These are phyloP conservation scores for Trichosporon faecale DNA, from an alignment of 1,284 basidiomycete genomes.

Conservation along the genomic window DNA sequence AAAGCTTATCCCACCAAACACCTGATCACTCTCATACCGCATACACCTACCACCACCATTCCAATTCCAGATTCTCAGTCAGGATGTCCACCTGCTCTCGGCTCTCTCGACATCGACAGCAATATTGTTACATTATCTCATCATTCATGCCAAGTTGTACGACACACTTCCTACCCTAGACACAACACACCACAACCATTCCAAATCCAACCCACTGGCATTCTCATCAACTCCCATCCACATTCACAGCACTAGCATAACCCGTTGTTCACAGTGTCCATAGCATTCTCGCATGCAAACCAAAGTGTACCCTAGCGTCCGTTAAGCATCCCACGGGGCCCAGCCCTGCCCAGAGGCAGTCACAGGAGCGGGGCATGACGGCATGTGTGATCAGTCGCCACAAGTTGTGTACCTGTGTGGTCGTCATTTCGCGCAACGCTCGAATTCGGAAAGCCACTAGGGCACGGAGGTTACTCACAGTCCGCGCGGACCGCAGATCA, in stretches of 20 bases:
- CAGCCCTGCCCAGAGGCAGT: too few relatives aligned
- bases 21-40: neutral
- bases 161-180: neutral
- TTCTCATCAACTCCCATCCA: neutral
- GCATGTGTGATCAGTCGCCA: neutral
- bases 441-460: neutral
- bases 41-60: neutral
- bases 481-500: neutral
- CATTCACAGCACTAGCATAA: neutral
- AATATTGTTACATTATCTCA: constrained; percentile 10
- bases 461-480: neutral
- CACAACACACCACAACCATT: neutral
- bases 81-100: neutral
- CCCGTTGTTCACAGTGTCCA: constrained; percentile 4
- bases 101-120: constrained; percentile 2
- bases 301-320: neutral
- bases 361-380: neutral
- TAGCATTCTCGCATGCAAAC: constrained; percentile 1
- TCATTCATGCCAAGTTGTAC: constrained; percentile 10
- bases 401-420: neutral
- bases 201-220: neutral
- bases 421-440: constrained; percentile 9
- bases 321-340: neutral
- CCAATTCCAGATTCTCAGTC: neutral
- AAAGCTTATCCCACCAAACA: neutral